Evolutionary conservation across 164 flowering plant genomes (phyloP).

Genomic region (Chloranthus sessilifolius): DNA sequence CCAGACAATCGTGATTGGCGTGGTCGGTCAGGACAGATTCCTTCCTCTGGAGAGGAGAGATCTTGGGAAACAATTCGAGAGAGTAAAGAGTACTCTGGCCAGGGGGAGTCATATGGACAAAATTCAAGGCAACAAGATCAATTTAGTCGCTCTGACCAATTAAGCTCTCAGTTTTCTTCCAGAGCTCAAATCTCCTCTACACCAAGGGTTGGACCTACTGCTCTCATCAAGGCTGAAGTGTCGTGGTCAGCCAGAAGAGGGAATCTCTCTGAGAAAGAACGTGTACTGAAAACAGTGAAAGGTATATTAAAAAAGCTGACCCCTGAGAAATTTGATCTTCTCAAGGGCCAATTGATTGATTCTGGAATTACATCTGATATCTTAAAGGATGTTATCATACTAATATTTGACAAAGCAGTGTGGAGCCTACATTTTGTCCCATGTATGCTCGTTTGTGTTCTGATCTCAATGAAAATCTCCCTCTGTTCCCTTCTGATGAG

Average conservation of each 20-base stretch:
- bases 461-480: slow-evolving; percentile 86
- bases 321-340: slow-evolving; percentile 92
- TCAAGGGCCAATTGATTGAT: slow-evolving; percentile 88
- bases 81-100: slow-evolving; percentile 34
- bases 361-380: slow-evolving; percentile 84
- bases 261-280: slow-evolving; percentile 62
- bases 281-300: slow-evolving; percentile 78
- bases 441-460: slow-evolving; percentile 93
- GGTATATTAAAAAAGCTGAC: slow-evolving; percentile 95
- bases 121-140: slow-evolving; percentile 53
- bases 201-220: slow-evolving; percentile 48
- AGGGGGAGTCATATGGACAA: slow-evolving; percentile 22
- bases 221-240: slow-evolving; percentile 66
- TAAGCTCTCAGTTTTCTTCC: slow-evolving; percentile 43
- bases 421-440: slow-evolving; percentile 95
- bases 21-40: slow-evolving; percentile 47
- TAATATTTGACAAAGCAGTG: slow-evolving; percentile 94
- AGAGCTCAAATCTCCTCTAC: slow-evolving; percentile 49
- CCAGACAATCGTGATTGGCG: slow-evolving; percentile 96
- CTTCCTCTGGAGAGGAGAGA: slow-evolving; percentile 59
- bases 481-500: slow-evolving; percentile 84
- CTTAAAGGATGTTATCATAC: slow-evolving; percentile 82
- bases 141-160: slow-evolving; percentile 54
- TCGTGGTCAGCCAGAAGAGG: slow-evolving; percentile 83
- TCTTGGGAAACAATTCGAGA: slow-evolving; percentile 65